Base-by-base conservation (phyloP, 805 yeast genomes). In the Sporopachydermia quercuum region DNA sequence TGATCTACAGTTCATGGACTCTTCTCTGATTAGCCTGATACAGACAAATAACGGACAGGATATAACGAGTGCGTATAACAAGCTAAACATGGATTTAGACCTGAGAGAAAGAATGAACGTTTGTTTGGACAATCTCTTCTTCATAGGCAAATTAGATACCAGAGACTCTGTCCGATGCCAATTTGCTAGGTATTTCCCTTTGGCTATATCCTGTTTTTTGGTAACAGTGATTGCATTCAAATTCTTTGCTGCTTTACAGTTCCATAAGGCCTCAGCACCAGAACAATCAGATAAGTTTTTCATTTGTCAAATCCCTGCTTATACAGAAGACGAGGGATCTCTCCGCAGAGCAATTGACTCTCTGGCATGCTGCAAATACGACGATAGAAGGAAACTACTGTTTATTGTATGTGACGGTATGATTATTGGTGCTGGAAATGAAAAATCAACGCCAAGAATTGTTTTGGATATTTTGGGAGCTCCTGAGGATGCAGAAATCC, bases 401-500 rank as follows among this genome's bases (percentile, higher is more conserved):
- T 53, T 72, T n/a, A 63, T 74, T 35, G 56, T 74, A 35, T 74
- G 80, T 55, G 80, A 74, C 48, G 80, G 80, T 50, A 56, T 71
- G 50, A 71, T 74, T 50, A 70, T 71, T 44, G 80, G 80, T 45
- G 65, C 75, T 13, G 79, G 78, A 19, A 74, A 74, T 50, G 78
- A 71, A 40, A 49, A 56, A 36, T 62, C 76, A 3, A 74, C 80
- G 2, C 79, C 79, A 1, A 71, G 73, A 15, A 68, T 74, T 44
- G 74, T 63, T 2, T 58, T 74, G 40, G 69, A 65, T 38, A 71
- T 74, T 65, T 65, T 74, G 57, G 71, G 75, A 34, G 61, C 63
- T 16, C 62, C 71, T 15, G 68, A 68, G 3, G 66, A 60, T 15
- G 70, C 67, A 18, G 74, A 74, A 33, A n/a, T n/a, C n/a, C n/a